These are phyloP conservation scores for Globisporangium heterothallicum DNA, from an alignment of 352 stramenopile genomes.

Conservation along the genomic window DNA sequence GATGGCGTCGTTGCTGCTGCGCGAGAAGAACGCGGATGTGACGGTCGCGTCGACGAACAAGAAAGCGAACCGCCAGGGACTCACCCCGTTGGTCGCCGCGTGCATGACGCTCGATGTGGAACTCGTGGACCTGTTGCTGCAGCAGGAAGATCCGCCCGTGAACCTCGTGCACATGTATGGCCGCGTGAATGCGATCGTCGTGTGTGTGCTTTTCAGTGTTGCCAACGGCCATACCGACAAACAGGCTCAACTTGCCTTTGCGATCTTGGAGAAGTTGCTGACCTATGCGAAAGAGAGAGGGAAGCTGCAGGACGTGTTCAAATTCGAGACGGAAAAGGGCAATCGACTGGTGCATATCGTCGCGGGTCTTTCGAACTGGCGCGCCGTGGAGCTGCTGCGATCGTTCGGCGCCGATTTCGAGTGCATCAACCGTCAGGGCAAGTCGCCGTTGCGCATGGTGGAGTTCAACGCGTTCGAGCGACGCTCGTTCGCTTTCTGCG, in stretches of 20 bases:
- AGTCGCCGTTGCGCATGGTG: conserved; percentile 35
- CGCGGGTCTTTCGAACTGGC: conserved; percentile 40
- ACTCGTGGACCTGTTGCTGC: conserved; percentile 38
- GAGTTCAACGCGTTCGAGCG: conserved; percentile 55
- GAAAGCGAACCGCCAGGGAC: conserved; percentile 24
- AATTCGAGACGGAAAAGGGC: conserved; percentile 34
- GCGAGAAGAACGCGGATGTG: conserved; percentile 21
- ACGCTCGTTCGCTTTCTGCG: conserved; percentile 34
- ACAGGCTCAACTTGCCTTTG: conserved; percentile 31
- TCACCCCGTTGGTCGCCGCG: conserved; percentile 47
- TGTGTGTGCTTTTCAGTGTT: conserved; percentile 43
- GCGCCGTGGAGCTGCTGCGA: conserved; percentile 33
- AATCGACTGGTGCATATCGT: conserved; percentile 50
- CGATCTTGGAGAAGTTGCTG: conserved; percentile 37
- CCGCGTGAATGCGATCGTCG: conserved; percentile 30
- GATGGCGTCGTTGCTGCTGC: conserved; percentile 33
- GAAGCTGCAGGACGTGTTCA: conserved; percentile 26
- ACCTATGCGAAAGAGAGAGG: conserved; percentile 25
- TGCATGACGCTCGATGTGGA: conserved; percentile 43
- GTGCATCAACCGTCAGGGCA: conserved; percentile 23
- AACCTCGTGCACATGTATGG: conserved; percentile 35
- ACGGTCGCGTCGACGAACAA: conserved; percentile 33
- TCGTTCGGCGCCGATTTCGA: conserved; percentile 22
- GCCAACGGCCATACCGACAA: conserved; percentile 44
- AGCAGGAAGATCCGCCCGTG: conserved; percentile 9